Base-by-base conservation (phyloP, 208 protist species). In the Crithidia sp. region DNA sequence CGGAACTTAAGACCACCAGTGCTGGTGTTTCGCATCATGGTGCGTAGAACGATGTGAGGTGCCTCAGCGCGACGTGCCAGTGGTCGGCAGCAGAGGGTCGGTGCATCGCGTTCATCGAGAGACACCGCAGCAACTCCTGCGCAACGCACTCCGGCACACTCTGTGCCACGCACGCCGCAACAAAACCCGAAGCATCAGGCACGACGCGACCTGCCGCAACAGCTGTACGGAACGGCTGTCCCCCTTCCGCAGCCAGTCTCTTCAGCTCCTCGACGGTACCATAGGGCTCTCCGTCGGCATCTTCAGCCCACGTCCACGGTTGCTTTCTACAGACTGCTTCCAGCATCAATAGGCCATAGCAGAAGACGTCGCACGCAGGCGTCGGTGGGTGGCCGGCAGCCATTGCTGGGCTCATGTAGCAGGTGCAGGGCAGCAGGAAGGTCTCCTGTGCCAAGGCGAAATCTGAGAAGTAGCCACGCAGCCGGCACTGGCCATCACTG, bases 361-460 rank as follows among this genome's bases (percentile, higher is more conserved):
- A 87, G 55, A 83, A 95, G 40, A 95, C 83, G 67, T 95, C 91
- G 5, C 85, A 90, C 71, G 70, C 56, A 0, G 75, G 53, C 8
- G 80, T 87, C n/a, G 75, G 78, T 39, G 65, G 71, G 40, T 77
- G 76, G 2, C 85, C 87, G n/a, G 60, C 58, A 19, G 85, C 82
- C 56, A 89, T 84, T 59, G 86, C 81, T 0, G 91, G 91, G n/a
- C 88, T 85, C 78, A 91, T 76, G 76, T 91, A 82, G 84, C 56
- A 86, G 56, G 17, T 82, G 66, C 41, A 75, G 28, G 14, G 65
- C 14, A 86, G 55, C 13, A 74, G 13, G 39, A 87, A 81, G 54
- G 79, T 54, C 19, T 55, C 56, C n/a, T 77, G 49, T 19, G 62
- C 65, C 8, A 68, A 6, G 44, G n/a, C 41, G 6, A 17, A 19